Evolutionary conservation across 2,329 filamentous ascomycete genomes (phyloP).

Genomic region (Ambrosiella beaveri): DNA sequence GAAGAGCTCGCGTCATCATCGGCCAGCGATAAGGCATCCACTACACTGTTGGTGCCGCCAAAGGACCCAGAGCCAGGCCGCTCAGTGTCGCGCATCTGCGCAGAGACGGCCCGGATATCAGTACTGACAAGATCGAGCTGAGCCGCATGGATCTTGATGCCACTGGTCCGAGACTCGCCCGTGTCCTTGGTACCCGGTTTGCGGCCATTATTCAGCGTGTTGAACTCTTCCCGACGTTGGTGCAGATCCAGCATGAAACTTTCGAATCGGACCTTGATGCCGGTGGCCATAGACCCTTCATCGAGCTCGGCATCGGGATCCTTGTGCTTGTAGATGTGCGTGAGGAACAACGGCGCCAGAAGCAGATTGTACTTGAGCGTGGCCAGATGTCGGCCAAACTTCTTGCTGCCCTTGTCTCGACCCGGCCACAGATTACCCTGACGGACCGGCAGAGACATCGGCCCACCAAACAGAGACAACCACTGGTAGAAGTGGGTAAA

Average conservation of each 20-base stretch:
- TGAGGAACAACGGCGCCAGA: conserved; percentile 80
- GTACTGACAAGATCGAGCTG: conserved; percentile 83
- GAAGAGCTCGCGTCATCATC: conserved; percentile 8
- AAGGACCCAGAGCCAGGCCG: not conserved
- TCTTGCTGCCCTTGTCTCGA: conserved; percentile 91
- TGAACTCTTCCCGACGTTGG: conserved; percentile 82
- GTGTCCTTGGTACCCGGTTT: conserved; percentile 30
- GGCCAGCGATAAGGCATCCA: not conserved
- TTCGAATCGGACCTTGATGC: conserved; percentile 88
- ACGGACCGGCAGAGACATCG: conserved; percentile 84
- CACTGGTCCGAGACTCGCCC: conserved; percentile 58
- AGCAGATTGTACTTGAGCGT: conserved; percentile 96
- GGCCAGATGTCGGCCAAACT: conserved; percentile 90
- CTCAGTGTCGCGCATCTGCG: conserved; percentile 67
- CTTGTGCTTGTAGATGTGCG: conserved; percentile 97
- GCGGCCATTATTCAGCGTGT: conserved; percentile 58
- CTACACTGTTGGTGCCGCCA: not conserved
- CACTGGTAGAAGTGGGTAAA: conserved; percentile 97
- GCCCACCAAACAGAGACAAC: conserved; percentile 93
- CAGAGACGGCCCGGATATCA: conserved; percentile 84
- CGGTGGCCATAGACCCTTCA: conserved; percentile 68
- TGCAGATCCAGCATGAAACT: conserved; percentile 96
- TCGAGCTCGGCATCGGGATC: conserved; percentile 75
- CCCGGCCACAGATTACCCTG: conserved; percentile 86
- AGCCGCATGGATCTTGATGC: conserved; percentile 89